These are phyloP conservation scores for Fraxinus greggii DNA, from an alignment of 305 asterid genomes.

Conservation along the genomic window DNA sequence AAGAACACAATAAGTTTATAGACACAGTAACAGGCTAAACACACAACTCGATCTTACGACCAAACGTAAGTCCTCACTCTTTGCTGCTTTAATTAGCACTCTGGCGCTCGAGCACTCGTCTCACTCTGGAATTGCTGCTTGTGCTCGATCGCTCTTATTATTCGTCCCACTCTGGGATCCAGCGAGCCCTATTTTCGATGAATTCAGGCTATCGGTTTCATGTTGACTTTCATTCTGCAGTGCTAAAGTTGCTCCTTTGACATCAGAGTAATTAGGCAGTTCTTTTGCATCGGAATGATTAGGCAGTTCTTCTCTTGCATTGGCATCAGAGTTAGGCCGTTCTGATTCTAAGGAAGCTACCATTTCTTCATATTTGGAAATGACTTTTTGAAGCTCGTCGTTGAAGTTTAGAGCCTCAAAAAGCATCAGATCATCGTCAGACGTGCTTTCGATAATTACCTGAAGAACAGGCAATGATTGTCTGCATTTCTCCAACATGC, in stretches of 20 bases:
- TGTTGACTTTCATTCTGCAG: constrained; percentile 20
- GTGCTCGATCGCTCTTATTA: background rate
- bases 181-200: constrained; percentile 20
- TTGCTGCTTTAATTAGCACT: constrained; percentile 29
- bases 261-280: constrained; percentile 17
- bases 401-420: constrained; percentile 85
- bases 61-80: constrained; percentile 7
- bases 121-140: background rate
- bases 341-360: constrained; percentile 46
- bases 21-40: background rate
- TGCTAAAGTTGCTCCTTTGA: constrained; percentile 24
- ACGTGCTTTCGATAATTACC: constrained; percentile 69
- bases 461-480: constrained; percentile 62
- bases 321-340: constrained; percentile 30
- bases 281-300: constrained; percentile 4
- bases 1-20: background rate
- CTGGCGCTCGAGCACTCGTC: constrained; percentile 17
- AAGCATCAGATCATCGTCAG: constrained; percentile 77
- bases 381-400: constrained; percentile 71
- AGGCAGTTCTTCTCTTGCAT: constrained; percentile 29
- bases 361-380: constrained; percentile 55
- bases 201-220: constrained; percentile 29
- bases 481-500: constrained; percentile 78
- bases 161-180: constrained; percentile 18
- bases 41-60: background rate